phyloP scores from a whole-genome alignment of 768 basidiomycete species.

The Sarcodon sp. region DNA sequence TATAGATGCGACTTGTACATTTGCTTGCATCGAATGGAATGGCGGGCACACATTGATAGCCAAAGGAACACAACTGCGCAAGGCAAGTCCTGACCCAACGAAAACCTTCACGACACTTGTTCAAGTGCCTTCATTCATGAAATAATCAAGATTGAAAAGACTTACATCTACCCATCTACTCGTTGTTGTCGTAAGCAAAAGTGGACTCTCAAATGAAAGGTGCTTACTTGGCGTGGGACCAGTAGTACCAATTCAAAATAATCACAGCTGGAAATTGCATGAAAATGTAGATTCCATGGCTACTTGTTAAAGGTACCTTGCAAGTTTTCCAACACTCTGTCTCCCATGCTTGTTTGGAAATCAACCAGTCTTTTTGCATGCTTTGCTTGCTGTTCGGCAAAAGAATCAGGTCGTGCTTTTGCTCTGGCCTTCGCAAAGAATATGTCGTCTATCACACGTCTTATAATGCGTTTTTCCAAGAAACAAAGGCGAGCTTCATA shows the following conservation, averaged over 20 bases:
- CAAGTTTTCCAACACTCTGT: conserved; percentile 41
- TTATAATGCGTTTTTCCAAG: neutral
- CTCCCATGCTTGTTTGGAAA: conserved; percentile 32
- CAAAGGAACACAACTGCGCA: conserved; percentile 50
- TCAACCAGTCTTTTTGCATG: conserved; percentile 39
- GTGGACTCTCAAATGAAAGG: neutral
- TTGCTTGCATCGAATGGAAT: conserved; percentile 52
- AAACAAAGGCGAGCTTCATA: neutral
- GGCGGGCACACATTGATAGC: conserved; percentile 58
- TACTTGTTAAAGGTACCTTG: conserved; percentile 34
- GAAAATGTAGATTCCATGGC: neutral
- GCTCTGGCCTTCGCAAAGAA: conserved; percentile 33
- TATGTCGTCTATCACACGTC: conserved; percentile 30
- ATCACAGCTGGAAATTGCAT: conserved; percentile 32
- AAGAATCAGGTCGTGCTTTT: conserved; percentile 39
- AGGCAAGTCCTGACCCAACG: conserved; percentile 38
- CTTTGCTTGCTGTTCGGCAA: conserved; percentile 53
- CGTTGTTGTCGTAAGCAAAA: neutral
- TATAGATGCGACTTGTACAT: conserved; percentile 42
- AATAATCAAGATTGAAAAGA: neutral
- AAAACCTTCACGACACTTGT: conserved; percentile 32
- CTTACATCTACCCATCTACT: conserved; percentile 62
- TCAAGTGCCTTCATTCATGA: neutral
- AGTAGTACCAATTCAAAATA: conserved; percentile 61
- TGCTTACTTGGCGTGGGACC: conserved; percentile 54